Percentiles rank a stretch among this genome's conserved stretches.
Evolutionary conservation across 2,329 filamentous ascomycete genomes (phyloP).

Genomic region (Fusarium verticillioides): DNA sequence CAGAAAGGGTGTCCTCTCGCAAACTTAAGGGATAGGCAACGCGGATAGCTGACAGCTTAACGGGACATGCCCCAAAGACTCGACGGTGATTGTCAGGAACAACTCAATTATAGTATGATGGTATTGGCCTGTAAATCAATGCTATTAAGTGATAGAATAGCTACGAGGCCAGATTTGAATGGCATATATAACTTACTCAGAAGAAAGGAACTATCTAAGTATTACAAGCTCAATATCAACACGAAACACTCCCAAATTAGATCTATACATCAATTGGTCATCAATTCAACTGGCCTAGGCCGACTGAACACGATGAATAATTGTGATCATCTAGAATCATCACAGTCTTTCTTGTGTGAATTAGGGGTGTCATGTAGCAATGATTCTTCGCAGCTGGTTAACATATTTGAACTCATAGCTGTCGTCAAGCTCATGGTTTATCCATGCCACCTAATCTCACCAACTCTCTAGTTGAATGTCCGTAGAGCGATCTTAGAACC

Average conservation of each 20-base stretch:
- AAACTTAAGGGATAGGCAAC: rapidly evolving
- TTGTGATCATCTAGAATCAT: too few relatives aligned
- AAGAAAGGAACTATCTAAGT: neutral
- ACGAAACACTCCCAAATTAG: too few relatives aligned
- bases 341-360: too few relatives aligned
- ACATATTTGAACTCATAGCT: too few relatives aligned
- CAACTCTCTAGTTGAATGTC: too few relatives aligned
- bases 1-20: neutral
- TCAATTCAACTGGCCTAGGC: too few relatives aligned
- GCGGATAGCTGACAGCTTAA: neutral
- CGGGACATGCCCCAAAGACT: rapidly evolving
- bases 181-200: neutral
- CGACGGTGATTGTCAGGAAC: neutral
- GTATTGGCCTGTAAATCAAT: rapidly evolving
- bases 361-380: rapidly evolving
- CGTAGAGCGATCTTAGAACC: too few relatives aligned
- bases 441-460: neutral
- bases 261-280: too few relatives aligned
- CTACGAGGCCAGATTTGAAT: rapidly evolving
- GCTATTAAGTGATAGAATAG: rapidly evolving
- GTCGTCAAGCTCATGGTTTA: rapidly evolving
- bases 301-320: too few relatives aligned
- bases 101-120: neutral
- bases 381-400: neutral
- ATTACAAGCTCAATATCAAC: neutral